Base-by-base conservation (phyloP, 345 rosid species). In the Carallia brachiata region DNA sequence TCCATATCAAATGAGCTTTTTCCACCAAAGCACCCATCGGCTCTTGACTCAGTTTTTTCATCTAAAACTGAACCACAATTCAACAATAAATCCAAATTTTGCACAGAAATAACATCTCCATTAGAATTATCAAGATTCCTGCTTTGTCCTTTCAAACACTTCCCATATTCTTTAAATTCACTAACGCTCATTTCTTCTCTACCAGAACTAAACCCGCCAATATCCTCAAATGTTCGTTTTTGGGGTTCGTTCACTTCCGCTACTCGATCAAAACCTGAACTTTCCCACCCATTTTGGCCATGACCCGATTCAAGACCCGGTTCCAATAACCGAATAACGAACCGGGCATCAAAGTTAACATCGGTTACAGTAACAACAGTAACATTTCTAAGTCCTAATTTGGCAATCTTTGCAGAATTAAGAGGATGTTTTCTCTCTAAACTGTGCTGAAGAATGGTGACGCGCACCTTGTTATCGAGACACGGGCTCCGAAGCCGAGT, bases 391-490 rank as follows among this genome's bases (percentile, higher is more conserved):
- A 93, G 86, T 61, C 97, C 98, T 58, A 89, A 65, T 68, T 68
- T 93, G 39, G 88, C 92, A 65, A 93, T 89, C 52, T 91, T 80
- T 53, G 90, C 69, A 54, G 94, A 88, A 78, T 93, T 93, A 70
- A 93, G 89, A 0, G 91, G 92, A 77, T 93, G 94, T 15, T 86
- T 91, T 23, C 67, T 82, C 82, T 93, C 97, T 67, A 83, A 81
- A 62, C 84, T 83, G 66, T 93, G 94, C 68, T 93, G 97, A 61
- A 93, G 97, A 27, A 93, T 84, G 73, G 90, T 88, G 36, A 93
- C 75, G 69, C 78, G 80, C n/a, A 89, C 89, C 71, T 85, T 78
- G 67, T 87, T 91, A 10, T 90, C 89, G 10, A 88, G 75, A 57
- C 77, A 71, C 32, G 82, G 83, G 62, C 70, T 68, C 50, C 64